Evolutionary conservation across 2,329 filamentous ascomycete genomes (phyloP), one percentile per base, ranked within the genome.

Genomic region (Sporothrix inflata): DNA sequence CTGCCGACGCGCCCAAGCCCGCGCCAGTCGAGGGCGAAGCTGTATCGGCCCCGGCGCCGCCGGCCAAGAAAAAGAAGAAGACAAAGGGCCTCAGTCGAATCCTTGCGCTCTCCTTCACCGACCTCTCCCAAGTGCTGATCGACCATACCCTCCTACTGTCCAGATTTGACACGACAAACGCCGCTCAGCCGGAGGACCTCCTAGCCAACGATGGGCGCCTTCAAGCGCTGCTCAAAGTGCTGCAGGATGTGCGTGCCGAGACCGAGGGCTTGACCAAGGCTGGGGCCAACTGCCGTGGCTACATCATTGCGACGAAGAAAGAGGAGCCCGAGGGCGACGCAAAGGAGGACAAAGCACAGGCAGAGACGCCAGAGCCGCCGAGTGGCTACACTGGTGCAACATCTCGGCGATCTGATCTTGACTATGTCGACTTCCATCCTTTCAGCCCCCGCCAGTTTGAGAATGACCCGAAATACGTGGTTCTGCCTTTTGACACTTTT

Each of bases 381-480:
- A 51, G 51, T 55, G 53, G 7, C 75, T 75, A 0, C 21, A 16
- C 42, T 12, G 73, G 74, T 0, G 45, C 70, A 9, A 49, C 40
- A 38, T 72, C 57, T 3, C 34, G 61, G 27, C 47, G 55, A 27
- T 21, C 55, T 57, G 42, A 79, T 61, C 79, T 96, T 6, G 83
- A 97, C 1, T 99, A 98, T 78, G 92, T 98, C 71, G 96, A 99
- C 77, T 98, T 98, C 77, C 95, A 98, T 76, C 96, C 96, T 0
- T 98, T 98, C 80, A 84, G 91, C 51, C 96, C 96, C 0, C 84
- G 86, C 27, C 95, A 98, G 76, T 92, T 97, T 74, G 88, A 90
- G 74, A 85, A 87, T 7, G 89, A 94, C 71, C 83, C 89, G 0
- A 83, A 85, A 0, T 87, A 91, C 30, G 87, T 89, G 3, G 89